A percentile compares a stretch with the other conserved stretches of the same genome.
These are phyloP conservation scores for Haplosporangium gracile DNA, from an alignment of 192 early-diverging fungal genomes.

Conservation along the genomic window DNA sequence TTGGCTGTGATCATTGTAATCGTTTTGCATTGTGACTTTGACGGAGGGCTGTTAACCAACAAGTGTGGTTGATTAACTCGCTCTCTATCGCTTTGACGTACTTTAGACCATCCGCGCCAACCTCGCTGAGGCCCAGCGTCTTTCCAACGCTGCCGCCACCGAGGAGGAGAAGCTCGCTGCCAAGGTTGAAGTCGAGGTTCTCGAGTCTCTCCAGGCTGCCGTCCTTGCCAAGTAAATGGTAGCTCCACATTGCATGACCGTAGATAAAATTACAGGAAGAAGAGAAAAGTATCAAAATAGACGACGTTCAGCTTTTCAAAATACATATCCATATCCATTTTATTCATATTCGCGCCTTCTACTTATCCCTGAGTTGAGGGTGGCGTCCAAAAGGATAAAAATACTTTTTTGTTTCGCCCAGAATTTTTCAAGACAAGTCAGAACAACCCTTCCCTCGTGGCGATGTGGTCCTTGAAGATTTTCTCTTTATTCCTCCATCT, in stretches of 20 bases:
- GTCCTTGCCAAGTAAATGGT: slow-evolving; percentile 59
- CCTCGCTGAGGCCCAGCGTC: slow-evolving; percentile 87
- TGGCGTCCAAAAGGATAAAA: background rate
- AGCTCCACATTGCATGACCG: background rate
- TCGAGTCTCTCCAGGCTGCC: slow-evolving; percentile 88
- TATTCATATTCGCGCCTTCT: background rate
- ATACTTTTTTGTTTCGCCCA: slow-evolving; percentile 3
- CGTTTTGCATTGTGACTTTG: background rate
- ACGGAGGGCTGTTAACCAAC: background rate
- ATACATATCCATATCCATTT: slow-evolving; percentile 4
- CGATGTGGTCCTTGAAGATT: background rate
- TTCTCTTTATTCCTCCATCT: background rate
- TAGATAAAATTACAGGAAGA: slow-evolving; percentile 4
- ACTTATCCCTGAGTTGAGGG: background rate
- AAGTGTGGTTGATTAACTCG: background rate
- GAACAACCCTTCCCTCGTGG: background rate
- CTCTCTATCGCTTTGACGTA: background rate
- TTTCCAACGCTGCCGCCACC: slow-evolving; percentile 69
- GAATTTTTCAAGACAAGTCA: slow-evolving; percentile 7
- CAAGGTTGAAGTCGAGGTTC: slow-evolving; percentile 90
- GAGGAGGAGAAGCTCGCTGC: slow-evolving; percentile 87
- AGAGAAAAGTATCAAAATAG: slow-evolving; percentile 1
- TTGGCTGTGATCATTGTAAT: background rate
- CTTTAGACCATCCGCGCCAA: slow-evolving; percentile 77
- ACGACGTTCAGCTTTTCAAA: slow-evolving; percentile 3